Evolutionary conservation across 129 eudicot species (phyloP), one percentile per base, ranked within the genome.

Genomic region (Mikania micrantha): DNA sequence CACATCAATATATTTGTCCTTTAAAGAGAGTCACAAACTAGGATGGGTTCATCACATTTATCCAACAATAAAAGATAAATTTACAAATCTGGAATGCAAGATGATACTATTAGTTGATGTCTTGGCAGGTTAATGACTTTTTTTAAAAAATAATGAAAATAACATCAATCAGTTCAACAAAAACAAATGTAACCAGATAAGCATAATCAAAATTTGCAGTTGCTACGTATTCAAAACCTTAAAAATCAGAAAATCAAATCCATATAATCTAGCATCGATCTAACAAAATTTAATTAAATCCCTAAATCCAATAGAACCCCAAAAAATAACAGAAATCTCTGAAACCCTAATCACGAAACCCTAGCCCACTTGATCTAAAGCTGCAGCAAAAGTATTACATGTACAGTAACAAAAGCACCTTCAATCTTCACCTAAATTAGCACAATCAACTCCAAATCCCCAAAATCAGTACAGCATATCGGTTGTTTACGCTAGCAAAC

Each of bases 271-370:
- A 36, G 39, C 71, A 67, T 4, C 19, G 70, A 73, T 75, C 75
- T 16, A 44, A 49, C 40, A 45, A 67, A 66, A 73, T 60, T n/a
- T 45, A 73, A 48, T 47, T 48, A 72, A 73, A 72, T 70, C 66
- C 62, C 16, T 15, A 56, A 27, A 56, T 20, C 22, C 2, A 39
- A 40, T 39, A 47, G 11, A 69, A 70, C 6, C 58, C 29, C 59
- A 45, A 17, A n/a, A n/a, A n/a, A 38, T 16, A 38, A 34, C 56
- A 56, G 41, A 70, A 29, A 56, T 34, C 74, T 54, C n/a, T 22
- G 60, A 49, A 69, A 69, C 36, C 61, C 60, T 28, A 49, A 34
- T 21, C 1, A 11, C 6, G 28, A 65, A 65, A 44, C 78, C 78
- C 59, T 64, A 53, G 53, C 47, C 45, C 58, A 38, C 19, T 52